Percentiles rank a stretch among this genome's conserved stretches.
Conservation (phyloP, 176 grass and related monocot species). For the Thalia dealbata region DNA sequence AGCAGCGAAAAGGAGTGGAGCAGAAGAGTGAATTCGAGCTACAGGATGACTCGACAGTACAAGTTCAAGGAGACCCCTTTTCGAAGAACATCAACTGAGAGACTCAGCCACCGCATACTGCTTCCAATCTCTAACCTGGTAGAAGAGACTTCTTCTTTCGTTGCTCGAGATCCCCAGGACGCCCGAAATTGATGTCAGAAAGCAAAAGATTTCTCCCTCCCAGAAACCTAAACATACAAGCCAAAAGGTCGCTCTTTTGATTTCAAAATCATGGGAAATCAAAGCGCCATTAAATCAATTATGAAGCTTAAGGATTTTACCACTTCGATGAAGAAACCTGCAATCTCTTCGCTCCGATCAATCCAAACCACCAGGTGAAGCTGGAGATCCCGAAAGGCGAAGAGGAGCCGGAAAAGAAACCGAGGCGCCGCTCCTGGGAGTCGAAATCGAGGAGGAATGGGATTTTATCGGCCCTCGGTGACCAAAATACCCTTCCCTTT, state of each 20-base stretch:
- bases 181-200: constrained; percentile 10
- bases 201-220: not conserved
- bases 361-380: too few relatives aligned
- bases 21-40: constrained; percentile 5
- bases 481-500: too few relatives aligned
- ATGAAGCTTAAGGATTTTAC: too few relatives aligned
- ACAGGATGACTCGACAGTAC: constrained; percentile 77
- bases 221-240: too few relatives aligned
- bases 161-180: constrained; percentile 8
- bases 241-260: not conserved
- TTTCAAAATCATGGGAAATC: not conserved
- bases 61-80: constrained; percentile 71
- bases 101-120: constrained; percentile 52
- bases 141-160: not conserved
- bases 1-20: not conserved
- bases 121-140: constrained; percentile 7
- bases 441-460: too few relatives aligned
- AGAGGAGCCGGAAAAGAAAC: too few relatives aligned
- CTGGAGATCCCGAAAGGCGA: too few relatives aligned
- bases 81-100: constrained; percentile 52
- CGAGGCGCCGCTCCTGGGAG: too few relatives aligned
- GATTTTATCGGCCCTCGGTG: too few relatives aligned
- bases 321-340: too few relatives aligned
- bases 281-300: too few relatives aligned
- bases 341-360: too few relatives aligned